phyloP scores from a whole-genome alignment of 2,329 filamentous ascomycete species.

The Clonostachys chloroleuca region DNA sequence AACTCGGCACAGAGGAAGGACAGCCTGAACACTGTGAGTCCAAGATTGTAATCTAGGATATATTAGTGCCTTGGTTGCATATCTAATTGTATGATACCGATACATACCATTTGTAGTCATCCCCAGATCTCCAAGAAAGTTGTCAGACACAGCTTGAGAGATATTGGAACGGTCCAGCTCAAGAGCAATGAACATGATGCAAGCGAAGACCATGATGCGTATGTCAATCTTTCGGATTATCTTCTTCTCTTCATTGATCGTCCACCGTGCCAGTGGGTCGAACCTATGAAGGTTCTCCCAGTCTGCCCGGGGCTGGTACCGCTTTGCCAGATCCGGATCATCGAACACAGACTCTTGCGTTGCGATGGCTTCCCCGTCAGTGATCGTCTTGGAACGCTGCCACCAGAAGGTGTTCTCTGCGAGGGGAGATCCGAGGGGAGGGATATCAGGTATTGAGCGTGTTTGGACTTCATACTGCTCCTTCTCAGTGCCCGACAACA shows the following conservation, averaged over 20 bases:
- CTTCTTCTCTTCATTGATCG: slow-evolving; percentile 22
- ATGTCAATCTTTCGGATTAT: slow-evolving; percentile 19
- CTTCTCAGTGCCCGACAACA: no score
- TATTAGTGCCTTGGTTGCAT: no score
- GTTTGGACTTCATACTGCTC: no score
- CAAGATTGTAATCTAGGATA: slow-evolving; percentile 20
- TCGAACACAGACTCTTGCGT: slow-evolving; percentile 38
- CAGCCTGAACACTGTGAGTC: slow-evolving; percentile 22
- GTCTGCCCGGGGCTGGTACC: slow-evolving; percentile 14
- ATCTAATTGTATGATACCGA: neutral
- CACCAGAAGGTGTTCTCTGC: no score
- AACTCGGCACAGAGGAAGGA: slow-evolving; percentile 31
- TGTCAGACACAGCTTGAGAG: slow-evolving; percentile 39
- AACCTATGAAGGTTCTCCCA: slow-evolving; percentile 33
- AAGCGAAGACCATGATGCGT: slow-evolving; percentile 8
- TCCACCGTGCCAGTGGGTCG: slow-evolving; percentile 27
- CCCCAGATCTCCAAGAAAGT: slow-evolving; percentile 35
- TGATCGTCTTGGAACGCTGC: neutral
- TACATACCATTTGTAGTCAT: slow-evolving; percentile 31
- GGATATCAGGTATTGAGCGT: no score
- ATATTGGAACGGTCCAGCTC: slow-evolving; percentile 46
- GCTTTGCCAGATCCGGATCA: slow-evolving; percentile 29
- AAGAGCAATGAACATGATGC: slow-evolving; percentile 31
- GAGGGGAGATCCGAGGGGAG: no score
- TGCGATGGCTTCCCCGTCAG: slow-evolving; percentile 13